phyloP scores from a whole-genome alignment of 2,329 filamentous ascomycete species.

The Cercospora sesami region DNA sequence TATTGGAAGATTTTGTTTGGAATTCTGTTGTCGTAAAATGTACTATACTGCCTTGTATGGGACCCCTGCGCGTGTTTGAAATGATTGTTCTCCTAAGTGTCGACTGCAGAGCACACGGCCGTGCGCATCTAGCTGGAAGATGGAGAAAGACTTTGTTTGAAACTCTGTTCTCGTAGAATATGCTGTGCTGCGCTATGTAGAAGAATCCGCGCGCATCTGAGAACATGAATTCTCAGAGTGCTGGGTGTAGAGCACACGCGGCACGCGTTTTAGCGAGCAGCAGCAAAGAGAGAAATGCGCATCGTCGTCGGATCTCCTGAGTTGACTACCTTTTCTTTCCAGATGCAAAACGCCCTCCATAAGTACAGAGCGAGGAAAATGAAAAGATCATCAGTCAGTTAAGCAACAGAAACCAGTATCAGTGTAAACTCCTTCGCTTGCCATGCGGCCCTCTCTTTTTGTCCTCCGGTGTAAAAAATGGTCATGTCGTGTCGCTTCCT shows the following conservation, averaged over 20 bases:
- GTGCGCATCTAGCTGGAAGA: too few species aligned
- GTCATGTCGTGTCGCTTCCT: neutral
- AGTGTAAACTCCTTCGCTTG: constrained; percentile 1
- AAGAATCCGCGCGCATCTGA: neutral
- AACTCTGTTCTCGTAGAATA: neutral
- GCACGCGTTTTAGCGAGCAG: neutral
- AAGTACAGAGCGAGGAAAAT: neutral
- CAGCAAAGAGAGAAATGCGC: neutral
- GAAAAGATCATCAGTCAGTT: constrained; percentile 1
- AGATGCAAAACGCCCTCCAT: neutral
- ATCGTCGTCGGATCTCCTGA: neutral
- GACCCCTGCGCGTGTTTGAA: neutral
- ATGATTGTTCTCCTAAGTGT: neutral
- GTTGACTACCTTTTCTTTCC: neutral
- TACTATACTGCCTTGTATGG: neutral
- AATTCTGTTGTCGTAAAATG: neutral
- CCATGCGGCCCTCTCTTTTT: constrained; percentile 1
- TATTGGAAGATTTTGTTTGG: neutral
- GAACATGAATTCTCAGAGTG: neutral
- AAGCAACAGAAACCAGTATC: neutral
- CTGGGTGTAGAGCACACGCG: neutral
- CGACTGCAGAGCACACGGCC: too few species aligned
- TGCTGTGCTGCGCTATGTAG: neutral
- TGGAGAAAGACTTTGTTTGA: neutral
- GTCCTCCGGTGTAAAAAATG: neutral